A percentile compares a stretch with the other conserved stretches of the same genome.
Evolutionary conservation across 1,139 yeast species (phyloP).

Genomic region (Candida labiduridarum): DNA sequence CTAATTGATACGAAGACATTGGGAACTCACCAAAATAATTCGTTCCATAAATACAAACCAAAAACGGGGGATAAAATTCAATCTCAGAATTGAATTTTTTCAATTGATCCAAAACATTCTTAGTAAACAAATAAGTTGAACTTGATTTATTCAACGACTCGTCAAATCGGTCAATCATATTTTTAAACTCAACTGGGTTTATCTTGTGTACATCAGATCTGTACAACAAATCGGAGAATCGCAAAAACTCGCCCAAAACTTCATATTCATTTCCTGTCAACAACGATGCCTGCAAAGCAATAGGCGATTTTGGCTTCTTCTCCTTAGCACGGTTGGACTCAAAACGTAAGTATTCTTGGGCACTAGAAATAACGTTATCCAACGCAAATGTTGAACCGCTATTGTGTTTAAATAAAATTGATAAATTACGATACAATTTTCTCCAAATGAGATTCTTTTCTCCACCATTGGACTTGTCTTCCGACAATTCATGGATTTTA

Average conservation of each 20-base stretch:
- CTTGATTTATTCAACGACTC: conserved; percentile 10
- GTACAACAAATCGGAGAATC: conserved; percentile 14
- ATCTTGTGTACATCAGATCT: conserved; percentile 20
- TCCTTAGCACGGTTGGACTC: conserved; percentile 18
- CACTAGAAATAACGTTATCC: conserved; percentile 37
- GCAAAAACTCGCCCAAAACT: conserved; percentile 16
- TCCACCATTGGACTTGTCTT: conserved; percentile 15
- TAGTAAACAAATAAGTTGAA: conserved; percentile 18
- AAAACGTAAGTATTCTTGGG: conserved; percentile 30
- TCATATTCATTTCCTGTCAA: conserved; percentile 7
- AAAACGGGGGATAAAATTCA: conserved; percentile 25
- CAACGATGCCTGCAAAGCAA: conserved; percentile 4
- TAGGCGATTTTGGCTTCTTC: not conserved
- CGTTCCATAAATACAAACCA: conserved; percentile 22
- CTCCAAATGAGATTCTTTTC: conserved; percentile 26
- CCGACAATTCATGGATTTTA: conserved; percentile 12
- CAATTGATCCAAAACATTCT: conserved; percentile 19
- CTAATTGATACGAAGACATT: conserved; percentile 14
- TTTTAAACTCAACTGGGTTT: conserved; percentile 18
- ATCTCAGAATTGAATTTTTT: conserved; percentile 20
- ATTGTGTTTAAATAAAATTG: conserved; percentile 36
- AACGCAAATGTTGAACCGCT: conserved; percentile 34
- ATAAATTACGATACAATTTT: conserved; percentile 35
- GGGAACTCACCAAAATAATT: conserved; percentile 12
- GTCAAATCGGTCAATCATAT: conserved; percentile 15